Evolutionary conservation across 2,329 filamentous ascomycete genomes (phyloP), one percentile per base, ranked within the genome.

Genomic region (Lizonia empirigonia): DNA sequence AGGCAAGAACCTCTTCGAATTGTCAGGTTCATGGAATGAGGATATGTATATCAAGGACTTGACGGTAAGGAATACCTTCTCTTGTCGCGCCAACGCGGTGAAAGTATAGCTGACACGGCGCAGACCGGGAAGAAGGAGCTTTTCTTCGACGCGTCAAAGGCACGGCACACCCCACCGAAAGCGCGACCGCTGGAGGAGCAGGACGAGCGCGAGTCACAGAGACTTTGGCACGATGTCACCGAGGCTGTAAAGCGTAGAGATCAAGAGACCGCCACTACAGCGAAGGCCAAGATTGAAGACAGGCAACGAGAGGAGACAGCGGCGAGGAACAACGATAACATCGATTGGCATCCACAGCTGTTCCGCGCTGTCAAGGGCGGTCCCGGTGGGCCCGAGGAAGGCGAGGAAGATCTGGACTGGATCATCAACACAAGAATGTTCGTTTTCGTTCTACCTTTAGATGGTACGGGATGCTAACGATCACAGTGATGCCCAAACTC

Each of bases 201-300:
- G 73, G 88, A 86, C 24, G 90, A 93, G 53, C 85, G 91, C 36
- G 94, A 99, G 74, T 97, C 92, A 10, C 91, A 96, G 71, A 86
- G 80, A 57, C 78, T 99, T 36, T 99, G 94, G 94, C 76, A 85
- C 24, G 86, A 85, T 40, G 96, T 92, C 0, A 88, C 87, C 7
- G 81, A 86, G 60, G 94, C 93, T 0, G 87, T 99, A 55, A 89
- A 87, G 67, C 86, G 88, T 39, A 85, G 87, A 51, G 92, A 99
- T 64, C 94, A 99, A 66, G 89, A 90, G 61, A 76, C 88, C 7
- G 94, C 94, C 4, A 99, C 94, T 0, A 89, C 94, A 57, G 93
- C 97, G 69, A 99, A 99, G 78, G 92, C 90, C n/a, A 89, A 88
- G 71, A 90, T 99, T 52, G 94, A 99, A 71, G 93, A 97, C 65